Evolutionary conservation across 2,329 filamentous ascomycete genomes (phyloP), one percentile per base, ranked within the genome.

Genomic region (Pseudonectria foliicola): DNA sequence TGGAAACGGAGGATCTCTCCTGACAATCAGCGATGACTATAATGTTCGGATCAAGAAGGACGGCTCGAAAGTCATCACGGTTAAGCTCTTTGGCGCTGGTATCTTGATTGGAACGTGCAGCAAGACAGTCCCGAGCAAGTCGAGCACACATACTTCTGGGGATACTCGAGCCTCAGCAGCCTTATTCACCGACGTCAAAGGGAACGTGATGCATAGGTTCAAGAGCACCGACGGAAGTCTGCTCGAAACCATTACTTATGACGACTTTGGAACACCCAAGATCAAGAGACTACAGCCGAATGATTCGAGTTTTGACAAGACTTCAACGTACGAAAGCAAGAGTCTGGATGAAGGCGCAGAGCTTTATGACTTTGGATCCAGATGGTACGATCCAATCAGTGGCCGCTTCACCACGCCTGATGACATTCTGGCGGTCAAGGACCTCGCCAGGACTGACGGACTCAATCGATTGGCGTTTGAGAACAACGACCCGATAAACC

Each of bases 401-500:
- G 27, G 37, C 18, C 32, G 37, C 16, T 39, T 35, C 33, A 32
- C 32, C 11, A 35, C 37, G n/a, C 37, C 37, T 13, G 37, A 39
- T 24, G 26, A 31, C 29, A 27, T 39, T 16, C n/a, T 31, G n/a
- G 31, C 30, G 27, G 11, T 28, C 13, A 23, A 33, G n/a, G 14
- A 28, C 16, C 32, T 39, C 4, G 10, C 18, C 12, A n/a, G 29
- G 11, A 30, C 33, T 5, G 37, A 35, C 27, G 37, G 37, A n/a
- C 25, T 39, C 25, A 39, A 39, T 28, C 18, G 33, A 12, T 31
- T 27, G 28, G 14, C 33, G 6, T 39, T 39, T 18, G 37, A 35
- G 29, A 39, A 35, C 25, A 35, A 39, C 21, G 37, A 39, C 26
- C 37, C 33, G 10, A 32, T 39, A 27, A 39, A 39, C 29, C 31